phyloP scores from a whole-genome alignment of 257 asterid genomes.

The Gentiana straminea region DNA sequence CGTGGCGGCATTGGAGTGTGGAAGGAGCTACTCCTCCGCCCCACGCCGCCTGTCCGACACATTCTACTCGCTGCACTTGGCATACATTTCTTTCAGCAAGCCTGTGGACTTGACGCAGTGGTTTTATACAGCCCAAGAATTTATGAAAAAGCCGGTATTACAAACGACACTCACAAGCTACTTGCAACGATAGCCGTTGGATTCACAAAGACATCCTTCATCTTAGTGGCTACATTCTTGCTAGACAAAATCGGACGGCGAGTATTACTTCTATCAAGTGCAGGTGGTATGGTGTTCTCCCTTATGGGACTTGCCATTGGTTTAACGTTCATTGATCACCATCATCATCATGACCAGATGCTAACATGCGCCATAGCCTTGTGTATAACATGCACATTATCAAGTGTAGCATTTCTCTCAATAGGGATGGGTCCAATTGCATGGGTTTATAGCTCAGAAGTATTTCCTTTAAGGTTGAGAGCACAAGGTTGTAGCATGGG shows the following conservation, averaged over 20 bases:
- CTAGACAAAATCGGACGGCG: constrained; percentile 50
- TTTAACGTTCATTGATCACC: constrained; percentile 29
- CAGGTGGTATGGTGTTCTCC: constrained; percentile 35
- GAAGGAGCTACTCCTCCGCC: constrained; percentile 18
- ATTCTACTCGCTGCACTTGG: constrained; percentile 18
- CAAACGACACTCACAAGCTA: constrained; percentile 16
- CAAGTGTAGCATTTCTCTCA: constrained; percentile 12
- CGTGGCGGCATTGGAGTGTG: constrained; percentile 7
- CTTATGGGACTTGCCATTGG: constrained; percentile 21
- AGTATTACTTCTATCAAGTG: constrained; percentile 36
- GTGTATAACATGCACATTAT: constrained; percentile 14
- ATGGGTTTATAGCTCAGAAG: constrained; percentile 36
- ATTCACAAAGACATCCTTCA: constrained; percentile 28
- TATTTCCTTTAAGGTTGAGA: constrained; percentile 28
- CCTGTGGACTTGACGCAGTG: constrained; percentile 16
- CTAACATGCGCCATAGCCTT: constrained; percentile 22
- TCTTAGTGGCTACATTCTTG: constrained; percentile 40
- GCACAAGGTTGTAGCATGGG: constrained; percentile 35
- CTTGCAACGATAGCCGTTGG: constrained; percentile 56
- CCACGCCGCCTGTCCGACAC: constrained; percentile 16
- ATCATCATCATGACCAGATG: neutral
- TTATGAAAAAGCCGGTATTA: constrained; percentile 23
- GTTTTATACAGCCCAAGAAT: constrained; percentile 21
- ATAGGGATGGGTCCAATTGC: constrained; percentile 23
- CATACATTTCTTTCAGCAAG: constrained; percentile 25